phyloP scores from a whole-genome alignment of 768 basidiomycete genomes.

The Filobasidium wieringae region DNA sequence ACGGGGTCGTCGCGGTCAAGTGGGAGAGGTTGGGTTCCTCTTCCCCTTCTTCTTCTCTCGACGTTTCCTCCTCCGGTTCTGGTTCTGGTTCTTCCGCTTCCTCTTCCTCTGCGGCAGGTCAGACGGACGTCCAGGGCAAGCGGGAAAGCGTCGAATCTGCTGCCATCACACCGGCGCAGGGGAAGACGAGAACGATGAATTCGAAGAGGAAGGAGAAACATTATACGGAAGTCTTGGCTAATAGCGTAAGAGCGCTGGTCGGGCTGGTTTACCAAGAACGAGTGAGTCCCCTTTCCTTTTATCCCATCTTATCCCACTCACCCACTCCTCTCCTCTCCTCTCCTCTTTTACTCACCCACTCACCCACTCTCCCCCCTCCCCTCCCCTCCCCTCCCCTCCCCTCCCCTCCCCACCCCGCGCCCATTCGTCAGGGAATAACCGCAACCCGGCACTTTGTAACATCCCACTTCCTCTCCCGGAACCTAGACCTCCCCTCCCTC shows the following conservation, averaged over 20 bases:
- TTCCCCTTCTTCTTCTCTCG: too few species aligned
- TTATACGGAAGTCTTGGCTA: constrained; percentile 81
- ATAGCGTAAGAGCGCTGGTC: constrained; percentile 72
- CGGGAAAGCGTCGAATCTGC: background rate
- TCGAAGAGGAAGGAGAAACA: too few species aligned
- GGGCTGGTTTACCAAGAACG: constrained; percentile 79
- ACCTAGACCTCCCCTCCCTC: constrained; percentile 65
- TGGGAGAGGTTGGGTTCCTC: too few species aligned
- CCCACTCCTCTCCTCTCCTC: background rate
- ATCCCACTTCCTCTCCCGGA: constrained; percentile 72
- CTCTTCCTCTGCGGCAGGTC: too few species aligned
- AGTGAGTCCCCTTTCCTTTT: constrained; percentile 41
- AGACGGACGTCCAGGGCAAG: constrained; percentile 14
- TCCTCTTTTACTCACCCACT: background rate
- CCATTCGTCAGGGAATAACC: constrained; percentile 44
- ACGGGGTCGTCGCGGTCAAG: constrained; percentile 13
- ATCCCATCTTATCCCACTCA: background rate
- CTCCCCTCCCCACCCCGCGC: background rate
- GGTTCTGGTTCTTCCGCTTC: too few species aligned
- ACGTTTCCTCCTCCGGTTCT: too few species aligned
- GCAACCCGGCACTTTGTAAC: constrained; percentile 83
- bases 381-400: background rate
- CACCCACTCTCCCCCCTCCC: background rate
- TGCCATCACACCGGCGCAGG: background rate
- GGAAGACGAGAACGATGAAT: constrained; percentile 33